Base-by-base conservation (phyloP, 306 rosid genomes). In the Prinsepia uniflora region DNA sequence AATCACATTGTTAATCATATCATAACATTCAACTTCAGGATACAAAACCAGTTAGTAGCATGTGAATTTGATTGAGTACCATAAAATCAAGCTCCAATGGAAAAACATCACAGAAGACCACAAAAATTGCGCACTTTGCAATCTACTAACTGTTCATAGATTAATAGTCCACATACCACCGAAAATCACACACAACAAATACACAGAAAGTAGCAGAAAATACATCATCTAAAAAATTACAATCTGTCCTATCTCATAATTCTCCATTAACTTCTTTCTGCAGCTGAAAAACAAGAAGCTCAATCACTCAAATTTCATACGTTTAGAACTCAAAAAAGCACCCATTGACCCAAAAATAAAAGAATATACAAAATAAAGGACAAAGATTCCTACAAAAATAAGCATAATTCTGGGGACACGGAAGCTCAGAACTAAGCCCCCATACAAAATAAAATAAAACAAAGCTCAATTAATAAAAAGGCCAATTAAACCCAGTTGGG, bases 391-490 rank as follows among this genome's bases (percentile, higher is more conserved):
- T 11, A 44, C 11, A 44, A 63, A 19, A 55, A n/a, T 43, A 48
- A 57, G 14, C 72, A 41, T 5, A 67, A 58, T 62, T 17, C 36
- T 52, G 39, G 13, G 75, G 10, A 11, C 75, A 55, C 72, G 79
- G 54, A 66, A 64, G 30, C 39, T 15, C 17, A 0, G 62, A 72
- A 62, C 68, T 17, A 79, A 50, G 77, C 60, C 46, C 65, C 67
- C 65, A 46, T 30, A 30, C 36, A 44, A 22, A 74, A 24, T 14
- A 42, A 14, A 42, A 10, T 10, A 5, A n/a, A n/a, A n/a, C n/a
- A n/a, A 10, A 3, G 30, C 30, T 1, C 14, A 6, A 11, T 52
- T 0, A 15, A 8, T 34, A 2, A 69, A 65, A 2, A 8, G 6
- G 0, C 0, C 47, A 49, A 75, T 30, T 30, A 48, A 20, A 5